A percentile compares a stretch with the other conserved stretches of the same genome.
Evolutionary conservation across 75 land plant genomes (phyloP).

Genomic region (Cupressus sempervirens): DNA sequence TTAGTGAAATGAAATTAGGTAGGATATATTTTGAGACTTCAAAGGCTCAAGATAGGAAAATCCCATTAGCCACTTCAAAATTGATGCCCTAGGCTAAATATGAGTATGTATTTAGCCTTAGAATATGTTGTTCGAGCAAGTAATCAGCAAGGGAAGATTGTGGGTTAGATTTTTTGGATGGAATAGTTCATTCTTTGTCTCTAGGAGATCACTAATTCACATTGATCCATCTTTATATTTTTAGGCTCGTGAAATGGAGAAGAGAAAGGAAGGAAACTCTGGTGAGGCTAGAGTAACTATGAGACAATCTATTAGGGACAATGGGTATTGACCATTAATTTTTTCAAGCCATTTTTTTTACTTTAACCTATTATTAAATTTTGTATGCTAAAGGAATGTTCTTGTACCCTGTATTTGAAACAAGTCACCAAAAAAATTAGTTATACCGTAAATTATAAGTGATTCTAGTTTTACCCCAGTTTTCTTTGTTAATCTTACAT

Average conservation of each 20-base stretch:
- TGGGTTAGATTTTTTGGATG: too few relatives aligned
- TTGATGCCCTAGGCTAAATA: too few relatives aligned
- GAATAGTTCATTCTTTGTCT: too few relatives aligned
- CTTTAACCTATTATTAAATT: not conserved
- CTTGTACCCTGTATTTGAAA: not conserved
- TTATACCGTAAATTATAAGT: not conserved
- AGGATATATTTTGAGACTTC: too few relatives aligned
- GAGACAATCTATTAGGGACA: slow-evolving; percentile 86
- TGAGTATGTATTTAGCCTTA: too few relatives aligned
- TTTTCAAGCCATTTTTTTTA: not conserved
- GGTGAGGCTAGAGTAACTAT: slow-evolving; percentile 84
- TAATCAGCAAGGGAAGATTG: too few relatives aligned
- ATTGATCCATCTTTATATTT: slow-evolving; percentile 8
- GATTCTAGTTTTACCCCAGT: too few relatives aligned
- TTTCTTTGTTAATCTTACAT: not conserved
- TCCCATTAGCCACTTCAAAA: too few relatives aligned
- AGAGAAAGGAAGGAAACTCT: slow-evolving; percentile 87
- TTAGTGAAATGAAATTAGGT: too few relatives aligned
- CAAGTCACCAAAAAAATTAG: not conserved
- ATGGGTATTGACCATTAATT: slow-evolving; percentile 47
- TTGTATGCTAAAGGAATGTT: not conserved
- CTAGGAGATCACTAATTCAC: too few relatives aligned
- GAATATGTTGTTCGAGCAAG: too few relatives aligned
- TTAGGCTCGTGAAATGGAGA: slow-evolving; percentile 98
- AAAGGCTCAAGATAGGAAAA: too few relatives aligned